A percentile compares a stretch with the other conserved stretches of the same genome.
phyloP scores from a whole-genome alignment of 331 rosid species.

The Rhamnella rubrinervis region DNA sequence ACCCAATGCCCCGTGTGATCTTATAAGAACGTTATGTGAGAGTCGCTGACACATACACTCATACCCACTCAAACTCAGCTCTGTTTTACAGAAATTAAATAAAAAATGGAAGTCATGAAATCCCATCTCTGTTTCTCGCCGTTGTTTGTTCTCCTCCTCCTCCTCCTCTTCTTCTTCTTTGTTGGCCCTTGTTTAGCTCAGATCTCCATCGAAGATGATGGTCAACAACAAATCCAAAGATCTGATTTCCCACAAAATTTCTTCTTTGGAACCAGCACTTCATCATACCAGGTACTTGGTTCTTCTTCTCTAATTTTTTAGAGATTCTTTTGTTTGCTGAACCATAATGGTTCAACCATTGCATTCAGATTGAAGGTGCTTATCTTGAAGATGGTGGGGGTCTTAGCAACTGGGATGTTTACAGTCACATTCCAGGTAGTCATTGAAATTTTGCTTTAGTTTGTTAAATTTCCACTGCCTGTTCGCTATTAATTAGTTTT shows the following conservation, averaged over 20 bases:
- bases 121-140: background rate
- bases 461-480: background rate
- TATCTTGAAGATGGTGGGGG: conserved; percentile 57
- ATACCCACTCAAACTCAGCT: too few species aligned
- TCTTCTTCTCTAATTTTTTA: background rate
- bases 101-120: background rate
- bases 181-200: conserved; percentile 19
- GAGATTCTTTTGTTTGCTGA: background rate
- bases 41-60: too few species aligned
- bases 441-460: background rate
- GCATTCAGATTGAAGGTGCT: conserved; percentile 54
- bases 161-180: conserved; percentile 11
- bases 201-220: conserved; percentile 13
- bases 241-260: conserved; percentile 51
- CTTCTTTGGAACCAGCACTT: conserved; percentile 61
- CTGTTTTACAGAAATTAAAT: too few species aligned
- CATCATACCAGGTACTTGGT: conserved; percentile 52
- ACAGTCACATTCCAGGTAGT: conserved; percentile 48
- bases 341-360: too few species aligned
- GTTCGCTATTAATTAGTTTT: too few species aligned
- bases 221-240: conserved; percentile 30
- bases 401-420: conserved; percentile 56
- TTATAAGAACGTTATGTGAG: too few species aligned
- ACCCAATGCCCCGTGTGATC: too few species aligned
- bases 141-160: background rate